These are phyloP conservation scores for Rhamnella rubrinervis DNA, from an alignment of 331 rosid species.

Conservation along the genomic window DNA sequence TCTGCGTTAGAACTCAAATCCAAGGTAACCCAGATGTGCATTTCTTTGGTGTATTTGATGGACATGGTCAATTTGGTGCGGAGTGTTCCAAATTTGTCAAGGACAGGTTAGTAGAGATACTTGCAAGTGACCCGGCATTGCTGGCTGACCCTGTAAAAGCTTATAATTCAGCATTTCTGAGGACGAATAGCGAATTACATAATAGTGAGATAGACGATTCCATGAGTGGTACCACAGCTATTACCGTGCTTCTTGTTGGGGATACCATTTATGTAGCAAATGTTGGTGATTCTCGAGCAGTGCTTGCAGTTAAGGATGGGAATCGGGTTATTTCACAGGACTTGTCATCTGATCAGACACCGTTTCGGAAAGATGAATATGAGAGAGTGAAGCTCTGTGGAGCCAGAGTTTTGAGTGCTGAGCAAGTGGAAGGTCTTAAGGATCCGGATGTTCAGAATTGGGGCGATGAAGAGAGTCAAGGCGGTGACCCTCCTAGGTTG, in stretches of 20 bases:
- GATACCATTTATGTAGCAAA: slow-evolving; percentile 72
- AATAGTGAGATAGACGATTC: slow-evolving; percentile 75
- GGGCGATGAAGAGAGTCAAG: slow-evolving; percentile 91
- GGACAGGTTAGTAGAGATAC: slow-evolving; percentile 61
- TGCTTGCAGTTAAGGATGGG: slow-evolving; percentile 83
- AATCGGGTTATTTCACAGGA: slow-evolving; percentile 70
- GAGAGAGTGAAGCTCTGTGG: slow-evolving; percentile 87
- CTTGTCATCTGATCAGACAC: slow-evolving; percentile 84
- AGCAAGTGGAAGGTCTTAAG: slow-evolving; percentile 87
- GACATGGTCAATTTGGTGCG: slow-evolving; percentile 83
- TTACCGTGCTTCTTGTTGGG: slow-evolving; percentile 80
- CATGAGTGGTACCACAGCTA: slow-evolving; percentile 92
- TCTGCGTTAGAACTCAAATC: slow-evolving; percentile 63
- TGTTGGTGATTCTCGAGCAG: slow-evolving; percentile 93
- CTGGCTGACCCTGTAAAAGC: slow-evolving; percentile 70
- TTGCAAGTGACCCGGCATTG: slow-evolving; percentile 54
- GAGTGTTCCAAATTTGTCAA: slow-evolving; percentile 76
- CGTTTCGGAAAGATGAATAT: slow-evolving; percentile 86
- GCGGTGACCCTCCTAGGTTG: slow-evolving; percentile 89
- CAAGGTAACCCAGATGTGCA: slow-evolving; percentile 76
- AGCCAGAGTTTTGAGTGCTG: slow-evolving; percentile 87
- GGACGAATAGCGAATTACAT: slow-evolving; percentile 60
- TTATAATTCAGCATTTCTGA: slow-evolving; percentile 60
- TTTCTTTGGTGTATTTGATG: slow-evolving; percentile 95
- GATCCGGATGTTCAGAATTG: slow-evolving; percentile 79